Base-by-base conservation (phyloP, 345 rosid species). In the Litchi chinensis region DNA sequence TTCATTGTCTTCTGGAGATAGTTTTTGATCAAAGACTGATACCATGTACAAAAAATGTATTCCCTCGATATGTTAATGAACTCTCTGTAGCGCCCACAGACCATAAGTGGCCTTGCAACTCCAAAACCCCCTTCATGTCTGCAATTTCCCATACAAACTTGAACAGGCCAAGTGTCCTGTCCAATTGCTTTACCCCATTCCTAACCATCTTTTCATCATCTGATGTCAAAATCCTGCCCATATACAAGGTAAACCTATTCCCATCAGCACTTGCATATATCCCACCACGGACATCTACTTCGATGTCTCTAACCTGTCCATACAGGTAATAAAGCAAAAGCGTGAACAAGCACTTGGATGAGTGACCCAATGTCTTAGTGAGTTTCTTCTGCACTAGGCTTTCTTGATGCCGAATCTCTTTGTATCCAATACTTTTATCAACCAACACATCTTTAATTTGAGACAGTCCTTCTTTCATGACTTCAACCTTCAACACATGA, bases 391-490 rank as follows among this genome's bases (percentile, higher is more conserved):
- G 87, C 11, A 91, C 89, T 72, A 95, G 78, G 70, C 81, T 82
- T 79, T 93, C 94, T 78, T 92, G 97, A 82, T 89, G 89, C 40
- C 76, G 87, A 75, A 77, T 84, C 79, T 95, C 95, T 82, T 86
- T 86, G 79, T 85, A 95, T 66, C 95, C 95, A 80, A 90, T 86
- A 71, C 81, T 78, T 68, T 84, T 92, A 39, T 92, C 95, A n/a
- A 90, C 73, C 73, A 80, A 75, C 69, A 95, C 93, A 80, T 91
- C 89, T 82, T 80, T 92, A 80, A 93, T 86, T 70, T 93, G 94
- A 67, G 80, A 68, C 73, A 91, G 76, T 46, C 98, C 98, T 91
- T 93, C 98, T 87, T 91, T 93, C 95, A 95, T 95, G 40, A 80
- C 90, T 70, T 85, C 83, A 40, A 93, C 92, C 86, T 92, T 95